These are phyloP conservation scores for Linaria vulgaris DNA, from an alignment of 257 asterid species.

Conservation along the genomic window DNA sequence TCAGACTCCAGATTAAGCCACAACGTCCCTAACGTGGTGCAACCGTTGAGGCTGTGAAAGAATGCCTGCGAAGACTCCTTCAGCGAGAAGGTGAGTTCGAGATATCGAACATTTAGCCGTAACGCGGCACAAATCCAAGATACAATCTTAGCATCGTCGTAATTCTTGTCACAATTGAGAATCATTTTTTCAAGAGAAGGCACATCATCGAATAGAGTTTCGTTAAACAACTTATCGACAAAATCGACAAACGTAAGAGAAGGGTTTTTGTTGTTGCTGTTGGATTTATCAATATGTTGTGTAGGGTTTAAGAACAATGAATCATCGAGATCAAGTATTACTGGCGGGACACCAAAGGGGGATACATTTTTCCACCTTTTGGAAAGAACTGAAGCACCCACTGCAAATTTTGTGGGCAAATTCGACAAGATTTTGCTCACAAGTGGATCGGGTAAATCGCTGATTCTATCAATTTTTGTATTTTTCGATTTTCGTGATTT, in stretches of 20 bases:
- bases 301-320: background rate
- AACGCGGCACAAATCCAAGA: background rate
- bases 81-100: background rate
- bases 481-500: too few species aligned
- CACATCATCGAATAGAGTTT: background rate
- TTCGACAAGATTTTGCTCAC: background rate
- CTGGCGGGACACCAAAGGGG: background rate
- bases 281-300: background rate
- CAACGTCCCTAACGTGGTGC: background rate
- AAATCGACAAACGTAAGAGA: background rate
- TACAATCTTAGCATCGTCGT: background rate
- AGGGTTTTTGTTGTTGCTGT: too few species aligned
- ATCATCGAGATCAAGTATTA: background rate
- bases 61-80: background rate
- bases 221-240: background rate
- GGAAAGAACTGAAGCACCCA: background rate
- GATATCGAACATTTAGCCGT: background rate
- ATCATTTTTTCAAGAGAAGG: background rate
- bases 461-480: background rate
- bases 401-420: constrained; percentile 4
- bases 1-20: too few species aligned
- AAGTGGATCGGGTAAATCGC: background rate
- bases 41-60: background rate
- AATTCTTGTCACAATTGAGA: background rate
- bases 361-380: background rate